Evolutionary conservation across 257 asterid species (phyloP).

Genomic region (Misopates orontium): DNA sequence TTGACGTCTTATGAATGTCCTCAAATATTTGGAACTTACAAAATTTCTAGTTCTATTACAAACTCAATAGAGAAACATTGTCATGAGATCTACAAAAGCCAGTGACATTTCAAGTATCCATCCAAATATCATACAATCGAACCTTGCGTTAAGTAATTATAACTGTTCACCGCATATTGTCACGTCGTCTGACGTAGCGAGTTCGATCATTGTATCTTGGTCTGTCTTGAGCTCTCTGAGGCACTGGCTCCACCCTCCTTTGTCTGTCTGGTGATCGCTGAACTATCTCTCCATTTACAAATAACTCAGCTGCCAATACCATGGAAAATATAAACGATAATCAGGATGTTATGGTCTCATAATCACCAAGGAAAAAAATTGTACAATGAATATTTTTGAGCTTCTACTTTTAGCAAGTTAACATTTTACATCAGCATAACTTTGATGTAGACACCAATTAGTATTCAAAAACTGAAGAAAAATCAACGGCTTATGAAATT

Average conservation of each 20-base stretch:
- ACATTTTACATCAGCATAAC: neutral
- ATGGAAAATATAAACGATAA: conserved; percentile 14
- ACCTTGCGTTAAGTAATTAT: neutral
- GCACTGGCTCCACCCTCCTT: conserved; percentile 92
- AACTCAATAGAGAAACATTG: conserved; percentile 4
- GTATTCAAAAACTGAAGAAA: neutral
- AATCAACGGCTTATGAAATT: neutral
- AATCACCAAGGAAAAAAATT: neutral
- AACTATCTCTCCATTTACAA: conserved; percentile 87
- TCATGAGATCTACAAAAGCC: conserved; percentile 19
- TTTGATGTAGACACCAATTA: conserved; percentile 2
- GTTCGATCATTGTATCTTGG: conserved; percentile 93
- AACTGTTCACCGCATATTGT: conserved; percentile 51
- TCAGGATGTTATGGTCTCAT: neutral
- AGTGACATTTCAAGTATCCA: conserved; percentile 12
- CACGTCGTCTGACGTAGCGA: conserved; percentile 80
- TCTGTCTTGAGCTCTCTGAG: conserved; percentile 85
- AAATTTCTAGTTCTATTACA: conserved; percentile 11
- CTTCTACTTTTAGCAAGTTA: neutral
- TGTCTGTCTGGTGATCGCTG: conserved; percentile 96
- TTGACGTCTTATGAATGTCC: conserved; percentile 4
- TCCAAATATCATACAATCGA: conserved; percentile 9
- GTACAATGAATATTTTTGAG: neutral
- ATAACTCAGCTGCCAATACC: conserved; percentile 69
- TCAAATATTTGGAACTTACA: neutral